Conservation (phyloP, 345 rosid genomes). For the Viola odorata region DNA sequence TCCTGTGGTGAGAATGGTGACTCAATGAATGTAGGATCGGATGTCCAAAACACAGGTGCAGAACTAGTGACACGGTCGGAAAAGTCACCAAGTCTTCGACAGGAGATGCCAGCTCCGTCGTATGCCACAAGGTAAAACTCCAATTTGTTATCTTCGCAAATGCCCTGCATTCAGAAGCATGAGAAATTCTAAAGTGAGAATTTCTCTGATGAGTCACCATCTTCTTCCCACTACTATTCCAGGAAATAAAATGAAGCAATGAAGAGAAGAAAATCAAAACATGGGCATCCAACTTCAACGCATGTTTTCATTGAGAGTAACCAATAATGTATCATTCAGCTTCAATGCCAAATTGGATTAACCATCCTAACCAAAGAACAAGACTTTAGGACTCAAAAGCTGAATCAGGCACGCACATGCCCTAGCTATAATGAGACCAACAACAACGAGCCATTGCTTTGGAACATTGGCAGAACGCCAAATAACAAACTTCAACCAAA, state of each 20-base stretch:
- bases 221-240: slow-evolving; percentile 5
- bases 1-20: slow-evolving; percentile 56
- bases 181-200: neutral
- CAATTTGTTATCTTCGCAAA: slow-evolving; percentile 52
- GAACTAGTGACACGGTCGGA: slow-evolving; percentile 34
- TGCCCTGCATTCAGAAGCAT: slow-evolving; percentile 52
- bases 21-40: slow-evolving; percentile 33
- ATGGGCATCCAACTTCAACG: slow-evolving; percentile 5
- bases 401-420: neutral
- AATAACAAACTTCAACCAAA: too few relatives aligned
- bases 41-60: slow-evolving; percentile 73
- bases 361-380: slow-evolving; percentile 3
- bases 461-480: too few relatives aligned
- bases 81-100: slow-evolving; percentile 62
- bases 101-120: slow-evolving; percentile 67
- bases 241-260: neutral
- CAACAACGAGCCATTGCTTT: too few relatives aligned
- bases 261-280: neutral
- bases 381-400: neutral
- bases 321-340: neutral
- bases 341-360: neutral
- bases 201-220: slow-evolving; percentile 5
- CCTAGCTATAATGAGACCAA: too few relatives aligned
- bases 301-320: neutral
- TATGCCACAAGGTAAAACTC: slow-evolving; percentile 69